A percentile compares a stretch with the other conserved stretches of the same genome.
These are phyloP conservation scores for Naganishia albida DNA, from an alignment of 1,284 basidiomycete species.

Conservation along the genomic window DNA sequence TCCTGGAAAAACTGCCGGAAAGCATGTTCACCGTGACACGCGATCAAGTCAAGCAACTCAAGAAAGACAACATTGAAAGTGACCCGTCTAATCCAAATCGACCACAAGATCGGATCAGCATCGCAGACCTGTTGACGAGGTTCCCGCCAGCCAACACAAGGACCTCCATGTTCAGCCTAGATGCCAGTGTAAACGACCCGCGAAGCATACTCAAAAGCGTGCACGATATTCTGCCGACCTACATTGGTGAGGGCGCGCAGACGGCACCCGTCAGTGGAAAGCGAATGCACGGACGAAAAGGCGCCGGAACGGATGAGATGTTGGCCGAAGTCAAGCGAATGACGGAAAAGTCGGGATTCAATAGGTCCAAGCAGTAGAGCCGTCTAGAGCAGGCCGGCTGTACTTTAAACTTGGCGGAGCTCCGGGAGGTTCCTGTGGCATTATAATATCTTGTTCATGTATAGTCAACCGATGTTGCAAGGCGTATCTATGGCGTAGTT, in stretches of 20 bases:
- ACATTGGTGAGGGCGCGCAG: constrained; percentile 50
- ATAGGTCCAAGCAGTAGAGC: constrained; percentile 16
- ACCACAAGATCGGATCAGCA: constrained; percentile 53
- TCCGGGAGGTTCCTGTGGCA: not conserved
- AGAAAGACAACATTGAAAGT: constrained; percentile 59
- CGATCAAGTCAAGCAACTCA: constrained; percentile 66
- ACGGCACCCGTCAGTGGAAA: constrained; percentile 29
- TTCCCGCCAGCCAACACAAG: constrained; percentile 46
- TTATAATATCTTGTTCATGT: no score
- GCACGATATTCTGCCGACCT: constrained; percentile 62
- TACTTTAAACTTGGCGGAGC: no score
- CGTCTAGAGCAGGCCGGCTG: no score
- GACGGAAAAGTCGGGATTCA: constrained; percentile 23
- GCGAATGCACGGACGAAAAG: constrained; percentile 29
- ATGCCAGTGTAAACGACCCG: constrained; percentile 40
- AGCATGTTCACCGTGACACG: constrained; percentile 68
- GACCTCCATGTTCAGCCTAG: constrained; percentile 38
- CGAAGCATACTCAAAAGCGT: constrained; percentile 57
- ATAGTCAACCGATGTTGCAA: no score
- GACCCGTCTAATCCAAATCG: constrained; percentile 34
- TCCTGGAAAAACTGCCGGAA: constrained; percentile 65
- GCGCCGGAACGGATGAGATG: constrained; percentile 23
- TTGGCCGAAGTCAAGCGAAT: constrained; percentile 28
- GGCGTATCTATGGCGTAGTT: no score
- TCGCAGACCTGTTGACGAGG: constrained; percentile 56